phyloP scores from a whole-genome alignment of 768 basidiomycete species.

The Suillus discolor region DNA sequence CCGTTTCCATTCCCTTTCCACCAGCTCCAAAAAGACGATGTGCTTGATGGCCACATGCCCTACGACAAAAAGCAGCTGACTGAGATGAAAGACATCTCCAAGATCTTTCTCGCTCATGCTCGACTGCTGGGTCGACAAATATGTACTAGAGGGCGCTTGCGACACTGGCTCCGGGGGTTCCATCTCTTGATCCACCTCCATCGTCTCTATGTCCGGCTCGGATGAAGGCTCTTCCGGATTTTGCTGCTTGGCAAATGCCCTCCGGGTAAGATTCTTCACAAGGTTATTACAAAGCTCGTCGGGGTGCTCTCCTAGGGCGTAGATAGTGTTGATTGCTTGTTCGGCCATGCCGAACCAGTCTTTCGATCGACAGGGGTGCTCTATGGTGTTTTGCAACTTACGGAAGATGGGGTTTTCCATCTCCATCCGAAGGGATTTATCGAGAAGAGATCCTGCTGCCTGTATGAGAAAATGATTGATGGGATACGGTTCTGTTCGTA shows the following conservation, averaged over 20 bases:
- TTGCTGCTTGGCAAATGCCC: slow-evolving; percentile 58
- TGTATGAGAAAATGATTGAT: neutral
- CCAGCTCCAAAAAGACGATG: slow-evolving; percentile 92
- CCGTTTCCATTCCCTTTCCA: slow-evolving; percentile 95
- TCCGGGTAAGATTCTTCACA: slow-evolving; percentile 77
- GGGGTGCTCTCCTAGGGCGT: slow-evolving; percentile 91
- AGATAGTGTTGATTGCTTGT: slow-evolving; percentile 95
- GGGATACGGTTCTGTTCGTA: slow-evolving; percentile 26
- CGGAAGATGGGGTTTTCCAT: slow-evolving; percentile 89
- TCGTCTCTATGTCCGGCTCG: slow-evolving; percentile 48
- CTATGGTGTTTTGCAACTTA: slow-evolving; percentile 79
- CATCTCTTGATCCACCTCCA: slow-evolving; percentile 57
- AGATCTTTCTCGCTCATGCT: slow-evolving; percentile 45
- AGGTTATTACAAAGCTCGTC: slow-evolving; percentile 80
- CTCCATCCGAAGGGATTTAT: slow-evolving; percentile 82
- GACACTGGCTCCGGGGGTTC: slow-evolving; percentile 31
- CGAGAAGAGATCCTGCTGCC: slow-evolving; percentile 73
- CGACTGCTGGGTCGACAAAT: slow-evolving; percentile 12
- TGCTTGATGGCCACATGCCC: slow-evolving; percentile 98
- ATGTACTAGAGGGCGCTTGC: slow-evolving; percentile 17
- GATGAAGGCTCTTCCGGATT: slow-evolving; percentile 6
- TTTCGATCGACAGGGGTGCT: slow-evolving; percentile 76
- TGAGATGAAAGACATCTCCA: slow-evolving; percentile 85
- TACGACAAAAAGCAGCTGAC: slow-evolving; percentile 93
- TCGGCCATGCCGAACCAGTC: slow-evolving; percentile 99